A percentile compares a stretch with the other conserved stretches of the same genome.
These are phyloP conservation scores for Chlorociboria aeruginascens DNA, from an alignment of 495 filamentous ascomycete species.

Conservation along the genomic window DNA sequence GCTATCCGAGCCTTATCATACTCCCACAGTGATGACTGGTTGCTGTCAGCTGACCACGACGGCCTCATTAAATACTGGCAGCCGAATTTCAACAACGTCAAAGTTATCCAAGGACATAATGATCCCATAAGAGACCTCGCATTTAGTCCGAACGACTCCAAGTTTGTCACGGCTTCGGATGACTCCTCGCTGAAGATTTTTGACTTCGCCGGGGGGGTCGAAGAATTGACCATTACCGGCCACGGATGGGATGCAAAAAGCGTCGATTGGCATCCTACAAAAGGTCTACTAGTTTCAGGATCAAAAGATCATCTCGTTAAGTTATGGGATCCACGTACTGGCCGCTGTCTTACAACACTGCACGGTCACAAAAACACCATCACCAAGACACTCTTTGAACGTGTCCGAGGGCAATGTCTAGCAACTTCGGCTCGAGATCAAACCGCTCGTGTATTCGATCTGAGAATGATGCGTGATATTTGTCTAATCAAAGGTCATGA, in stretches of 20 bases:
- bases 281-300: conserved; percentile 86
- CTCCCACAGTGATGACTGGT: conserved; percentile 92
- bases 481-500: conserved; percentile 84
- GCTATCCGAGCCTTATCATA: conserved; percentile 81
- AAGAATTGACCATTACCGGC: conserved; percentile 70
- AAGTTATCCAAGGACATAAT: conserved; percentile 80
- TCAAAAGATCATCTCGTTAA: conserved; percentile 97
- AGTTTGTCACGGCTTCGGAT: conserved; percentile 93
- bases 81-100: conserved; percentile 97
- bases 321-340: conserved; percentile 89
- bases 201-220: conserved; percentile 78
- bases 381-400: conserved; percentile 78
- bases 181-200: conserved; percentile 90
- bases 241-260: conserved; percentile 95
- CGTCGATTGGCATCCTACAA: conserved; percentile 95
- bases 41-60: conserved; percentile 89
- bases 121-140: conserved; percentile 87
- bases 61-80: conserved; percentile 98
- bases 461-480: conserved; percentile 97
- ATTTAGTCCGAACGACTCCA: conserved; percentile 83
- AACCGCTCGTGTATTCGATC: conserved; percentile 82
- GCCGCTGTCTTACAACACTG: conserved; percentile 80
- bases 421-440: conserved; percentile 89
- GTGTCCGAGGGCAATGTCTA: conserved; percentile 65
- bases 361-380: conserved; percentile 98